Percentiles rank a stretch among this genome's conserved stretches.
Evolutionary conservation across 2,329 filamentous ascomycete species (phyloP).

Genomic region (Stromatinia cepivora): DNA sequence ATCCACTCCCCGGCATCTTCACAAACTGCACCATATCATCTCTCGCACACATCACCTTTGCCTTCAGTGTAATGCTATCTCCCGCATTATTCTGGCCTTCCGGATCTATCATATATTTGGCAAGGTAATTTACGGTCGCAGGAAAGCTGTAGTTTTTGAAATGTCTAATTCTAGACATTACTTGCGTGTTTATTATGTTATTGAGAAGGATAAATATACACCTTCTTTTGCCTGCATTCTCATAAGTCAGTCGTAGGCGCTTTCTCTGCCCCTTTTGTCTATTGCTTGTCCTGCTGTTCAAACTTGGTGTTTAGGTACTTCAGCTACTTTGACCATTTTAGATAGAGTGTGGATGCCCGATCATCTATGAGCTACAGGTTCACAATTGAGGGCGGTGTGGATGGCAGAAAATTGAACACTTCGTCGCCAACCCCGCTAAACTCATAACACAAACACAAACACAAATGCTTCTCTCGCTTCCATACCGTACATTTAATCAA

Average conservation of each 20-base stretch:
- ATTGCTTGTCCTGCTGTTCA: background rate
- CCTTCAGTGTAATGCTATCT: background rate
- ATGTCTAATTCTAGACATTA: background rate
- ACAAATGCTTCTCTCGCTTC: too few relatives aligned
- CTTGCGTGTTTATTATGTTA: background rate
- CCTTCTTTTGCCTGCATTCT: background rate
- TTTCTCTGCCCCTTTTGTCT: background rate
- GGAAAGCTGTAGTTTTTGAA: background rate
- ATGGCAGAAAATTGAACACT: too few relatives aligned
- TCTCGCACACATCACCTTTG: background rate
- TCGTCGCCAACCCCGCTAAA: too few relatives aligned
- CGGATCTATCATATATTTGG: background rate
- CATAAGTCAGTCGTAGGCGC: background rate
- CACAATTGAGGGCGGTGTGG: background rate
- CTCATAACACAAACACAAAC: too few relatives aligned
- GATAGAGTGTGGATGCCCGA: background rate
- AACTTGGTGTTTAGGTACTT: background rate
- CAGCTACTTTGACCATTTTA: background rate
- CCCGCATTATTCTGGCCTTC: background rate
- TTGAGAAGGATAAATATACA: background rate
- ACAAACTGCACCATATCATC: background rate
- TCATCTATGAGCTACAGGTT: background rate
- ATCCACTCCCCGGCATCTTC: background rate
- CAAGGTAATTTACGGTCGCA: background rate
- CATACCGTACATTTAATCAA: too few relatives aligned